Evolutionary conservation across 805 yeast genomes (phyloP).

Genomic region (Barnettozyma wickerhamii): DNA sequence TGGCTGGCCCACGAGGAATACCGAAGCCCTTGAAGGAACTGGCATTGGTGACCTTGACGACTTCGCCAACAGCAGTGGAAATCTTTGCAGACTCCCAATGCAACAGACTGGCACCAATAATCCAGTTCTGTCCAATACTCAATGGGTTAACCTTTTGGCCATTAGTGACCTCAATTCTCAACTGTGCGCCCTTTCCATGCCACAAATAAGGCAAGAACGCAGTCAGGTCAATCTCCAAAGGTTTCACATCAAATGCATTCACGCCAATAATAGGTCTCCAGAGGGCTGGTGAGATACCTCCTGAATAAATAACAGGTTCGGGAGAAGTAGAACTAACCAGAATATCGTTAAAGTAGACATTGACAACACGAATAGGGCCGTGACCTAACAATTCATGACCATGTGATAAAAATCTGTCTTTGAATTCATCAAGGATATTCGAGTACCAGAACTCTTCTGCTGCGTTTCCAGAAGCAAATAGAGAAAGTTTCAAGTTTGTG

Average conservation of each 20-base stretch:
- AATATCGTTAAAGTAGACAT: slow-evolving; percentile 54
- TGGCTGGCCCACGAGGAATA: slow-evolving; percentile 13
- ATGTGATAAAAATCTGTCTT: slow-evolving; percentile 33
- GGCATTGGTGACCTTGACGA: slow-evolving; percentile 27
- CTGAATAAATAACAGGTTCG: slow-evolving; percentile 71
- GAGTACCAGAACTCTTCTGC: slow-evolving; percentile 84
- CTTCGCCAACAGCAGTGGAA: slow-evolving; percentile 34
- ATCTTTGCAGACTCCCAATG: slow-evolving; percentile 48
- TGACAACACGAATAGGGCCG: slow-evolving; percentile 69
- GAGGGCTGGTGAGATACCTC: slow-evolving; percentile 74
- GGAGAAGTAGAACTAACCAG: slow-evolving; percentile 63
- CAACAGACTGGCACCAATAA: slow-evolving; percentile 50
- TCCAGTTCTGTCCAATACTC: slow-evolving; percentile 45
- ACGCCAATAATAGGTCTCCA: slow-evolving; percentile 80
- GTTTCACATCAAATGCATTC: slow-evolving; percentile 67
- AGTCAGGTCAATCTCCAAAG: slow-evolving; percentile 68
- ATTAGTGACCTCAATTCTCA: slow-evolving; percentile 49
- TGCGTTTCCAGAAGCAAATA: slow-evolving; percentile 71
- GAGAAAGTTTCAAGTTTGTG: slow-evolving; percentile 44
- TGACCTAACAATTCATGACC: slow-evolving; percentile 48
- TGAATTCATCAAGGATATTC: slow-evolving; percentile 47
- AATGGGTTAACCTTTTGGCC: slow-evolving; percentile 34
- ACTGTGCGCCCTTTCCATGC: slow-evolving; percentile 34
- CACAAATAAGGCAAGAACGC: slow-evolving; percentile 68
- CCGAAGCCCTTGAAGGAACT: slow-evolving; percentile 5